phyloP scores from a whole-genome alignment of 495 filamentous ascomycete species.

The Melanomma pulvis-pyrius region DNA sequence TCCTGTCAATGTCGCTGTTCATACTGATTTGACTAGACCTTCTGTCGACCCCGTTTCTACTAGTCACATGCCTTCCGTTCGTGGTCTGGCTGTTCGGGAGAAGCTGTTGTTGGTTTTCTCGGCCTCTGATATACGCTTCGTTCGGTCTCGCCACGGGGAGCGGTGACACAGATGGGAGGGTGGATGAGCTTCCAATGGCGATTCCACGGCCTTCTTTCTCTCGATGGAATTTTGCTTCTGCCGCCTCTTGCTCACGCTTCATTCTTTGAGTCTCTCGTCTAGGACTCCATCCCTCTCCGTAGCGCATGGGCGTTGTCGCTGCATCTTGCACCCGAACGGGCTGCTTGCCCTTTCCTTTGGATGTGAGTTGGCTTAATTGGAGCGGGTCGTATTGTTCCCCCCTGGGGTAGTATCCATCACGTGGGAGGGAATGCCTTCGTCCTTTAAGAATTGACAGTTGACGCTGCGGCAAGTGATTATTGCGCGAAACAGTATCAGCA shows the following conservation, averaged over 20 bases:
- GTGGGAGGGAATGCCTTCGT: not conserved
- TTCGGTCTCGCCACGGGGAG: constrained; percentile 4
- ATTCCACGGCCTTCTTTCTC: not conserved
- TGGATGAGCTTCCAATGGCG: constrained; percentile 2
- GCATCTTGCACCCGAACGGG: not conserved
- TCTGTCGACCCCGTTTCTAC: not conserved
- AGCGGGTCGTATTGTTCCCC: too few relatives aligned
- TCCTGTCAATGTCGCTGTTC: not conserved
- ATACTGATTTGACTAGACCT: not conserved
- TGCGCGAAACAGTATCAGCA: not conserved
- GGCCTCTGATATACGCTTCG: not conserved
- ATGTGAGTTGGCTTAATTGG: not conserved
- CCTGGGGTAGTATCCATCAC: not conserved
- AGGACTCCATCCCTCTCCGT: not conserved
- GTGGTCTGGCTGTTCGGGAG: constrained; percentile 15
- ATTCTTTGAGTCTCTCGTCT: not conserved
- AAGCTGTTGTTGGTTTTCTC: constrained; percentile 7
- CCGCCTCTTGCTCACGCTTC: not conserved
- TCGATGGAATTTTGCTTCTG: constrained; percentile 5
- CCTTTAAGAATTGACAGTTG: not conserved
- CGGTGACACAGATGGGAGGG: constrained; percentile 6
- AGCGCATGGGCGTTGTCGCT: not conserved
- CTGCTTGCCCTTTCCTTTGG: not conserved
- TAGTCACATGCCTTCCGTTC: not conserved
- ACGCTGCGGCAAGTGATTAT: not conserved